Evolutionary conservation across 2,329 filamentous ascomycete genomes (phyloP), one percentile per base, ranked within the genome.

Genomic region (Kalmusia sp.): DNA sequence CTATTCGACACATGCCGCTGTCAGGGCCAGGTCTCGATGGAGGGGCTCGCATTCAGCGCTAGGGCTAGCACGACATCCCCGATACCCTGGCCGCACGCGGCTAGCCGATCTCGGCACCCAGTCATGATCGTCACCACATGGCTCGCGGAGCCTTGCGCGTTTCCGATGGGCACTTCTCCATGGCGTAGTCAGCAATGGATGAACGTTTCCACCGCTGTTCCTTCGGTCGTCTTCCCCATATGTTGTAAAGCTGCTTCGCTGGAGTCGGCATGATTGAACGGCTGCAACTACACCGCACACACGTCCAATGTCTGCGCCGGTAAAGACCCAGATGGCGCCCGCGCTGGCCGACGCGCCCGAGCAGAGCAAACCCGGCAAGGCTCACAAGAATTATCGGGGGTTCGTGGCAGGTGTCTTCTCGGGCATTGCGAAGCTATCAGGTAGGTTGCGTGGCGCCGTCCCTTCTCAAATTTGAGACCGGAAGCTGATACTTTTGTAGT

Each of bases 371-470:
- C 54, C 60, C 19, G 54, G 63, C 39, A 63, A 64, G 51, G 59
- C 62, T 24, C 65, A 62, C 14, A 84, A 80, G 62, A 88, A 90
- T 71, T 98, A 97, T 80, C 93, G 91, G 68, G 95, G 93, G n/a
- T 99, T 98, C 72, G 91, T 97, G 24, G 95, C 91, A 1, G 95
- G 95, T n/a, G 87, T 97, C 6, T 97, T 97, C 71, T 96, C 91
- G 31, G 95, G 95, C 21, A 89, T 98, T 68, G 88, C 93, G 53
- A 98, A 98, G 78, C 79, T 97, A 52, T 86, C 85, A 67, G 91
- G 92, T 93, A 76, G 64, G 84, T 41, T 8, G 17, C n/a, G 15
- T 49, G 41, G 41, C 41, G 21, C 15, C 11, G n/a, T 31, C 12
- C 15, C 31, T 45, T 28, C 15, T 27, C 9, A 7, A 31, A 11